Base-by-base conservation (phyloP, 345 rosid species). In the Noccaea bulbosa region DNA sequence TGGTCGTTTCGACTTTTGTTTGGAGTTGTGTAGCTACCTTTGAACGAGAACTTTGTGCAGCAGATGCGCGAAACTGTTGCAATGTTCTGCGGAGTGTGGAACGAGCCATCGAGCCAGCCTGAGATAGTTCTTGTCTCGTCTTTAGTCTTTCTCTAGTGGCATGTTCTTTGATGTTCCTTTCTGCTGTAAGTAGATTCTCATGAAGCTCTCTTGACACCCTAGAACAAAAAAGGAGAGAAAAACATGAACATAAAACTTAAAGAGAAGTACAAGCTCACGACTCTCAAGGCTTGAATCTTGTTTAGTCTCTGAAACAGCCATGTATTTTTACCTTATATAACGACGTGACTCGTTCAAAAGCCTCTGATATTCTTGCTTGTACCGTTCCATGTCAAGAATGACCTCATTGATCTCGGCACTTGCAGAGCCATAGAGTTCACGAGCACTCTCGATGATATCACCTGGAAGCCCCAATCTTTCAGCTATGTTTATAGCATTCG, bases 351-450 rank as follows among this genome's bases (percentile, higher is more conserved):
- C 86, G 12, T 70, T 32, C 4, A 86, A 69, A 59, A 77, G 82
- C 77, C 83, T 81, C 65, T 75, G 83, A 60, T 65, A 78, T 6
- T 83, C 86, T 81, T 87, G 94, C 84, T 89, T 91, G 76, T 82
- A 85, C 53, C 67, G 85, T 81, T 93, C 96, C 97, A 93, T 93
- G 54, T 83, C 86, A 71, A 83, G 77, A 69, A 93, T 87, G 62
- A 89, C 91, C 88, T 87, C 87, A 69, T 94, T 87, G 69, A 91
- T 91, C 86, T 94, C 96, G 22, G 88, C 86, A 80, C 91, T 87
- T 73, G 90, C 90, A 74, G 86, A 71, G 66, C 96, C 97, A 69
- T 86, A 85, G 38, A 86, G 74, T 66, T 84, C 83, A 54, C 87
- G 86, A 40, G 97, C 87, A 79, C 78, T 64, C 38, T 64, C 62